These are phyloP conservation scores for Anisodus acutangulus DNA, from an alignment of 257 asterid genomes.

Conservation along the genomic window DNA sequence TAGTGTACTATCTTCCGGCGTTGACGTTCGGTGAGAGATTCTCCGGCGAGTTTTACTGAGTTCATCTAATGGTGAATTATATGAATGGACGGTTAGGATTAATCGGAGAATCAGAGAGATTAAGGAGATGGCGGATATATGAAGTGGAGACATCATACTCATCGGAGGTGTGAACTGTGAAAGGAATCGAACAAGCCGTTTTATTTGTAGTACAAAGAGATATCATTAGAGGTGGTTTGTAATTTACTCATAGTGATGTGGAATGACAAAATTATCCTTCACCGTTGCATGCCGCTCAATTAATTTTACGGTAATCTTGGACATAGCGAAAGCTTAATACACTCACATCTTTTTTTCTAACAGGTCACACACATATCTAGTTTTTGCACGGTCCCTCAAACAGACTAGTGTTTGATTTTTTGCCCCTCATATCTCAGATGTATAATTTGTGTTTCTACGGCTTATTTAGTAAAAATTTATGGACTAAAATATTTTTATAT, in stretches of 20 bases:
- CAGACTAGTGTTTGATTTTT: no score
- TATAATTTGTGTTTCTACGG: no score
- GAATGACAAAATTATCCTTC: not conserved
- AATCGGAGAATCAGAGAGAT: slow-evolving; percentile 22
- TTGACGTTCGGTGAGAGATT: slow-evolving; percentile 30
- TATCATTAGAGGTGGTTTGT: not conserved
- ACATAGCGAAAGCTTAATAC: no score
- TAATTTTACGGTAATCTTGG: no score
- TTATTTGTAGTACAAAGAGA: not conserved
- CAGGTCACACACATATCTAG: no score
- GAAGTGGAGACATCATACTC: not conserved
- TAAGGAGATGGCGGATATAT: not conserved
- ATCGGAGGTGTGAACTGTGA: no score
- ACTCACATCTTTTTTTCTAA: no score
- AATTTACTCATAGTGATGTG: not conserved
- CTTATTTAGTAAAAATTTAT: no score
- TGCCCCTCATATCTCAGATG: no score
- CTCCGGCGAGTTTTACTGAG: not conserved
- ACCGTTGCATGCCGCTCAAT: no score
- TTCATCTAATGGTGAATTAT: slow-evolving; percentile 12
- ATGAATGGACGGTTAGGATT: slow-evolving; percentile 33
- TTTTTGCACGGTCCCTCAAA: no score
- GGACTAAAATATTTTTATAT: no score
- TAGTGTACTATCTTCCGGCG: slow-evolving; percentile 39
- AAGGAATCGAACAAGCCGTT: not conserved